These are phyloP conservation scores for Aspergillus transmontanensis DNA, from an alignment of 2,329 filamentous ascomycete genomes.

Conservation along the genomic window DNA sequence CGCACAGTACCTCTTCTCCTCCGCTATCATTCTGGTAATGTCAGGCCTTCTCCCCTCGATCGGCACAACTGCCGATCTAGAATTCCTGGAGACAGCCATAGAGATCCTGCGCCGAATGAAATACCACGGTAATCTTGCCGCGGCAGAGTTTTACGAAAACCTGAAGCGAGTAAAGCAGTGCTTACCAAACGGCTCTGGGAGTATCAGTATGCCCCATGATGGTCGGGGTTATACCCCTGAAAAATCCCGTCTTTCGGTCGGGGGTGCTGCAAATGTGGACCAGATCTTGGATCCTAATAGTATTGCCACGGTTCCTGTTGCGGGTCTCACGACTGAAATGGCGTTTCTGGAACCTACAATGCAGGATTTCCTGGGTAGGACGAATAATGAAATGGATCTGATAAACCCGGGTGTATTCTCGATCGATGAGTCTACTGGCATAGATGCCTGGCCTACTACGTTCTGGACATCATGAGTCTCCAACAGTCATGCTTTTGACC, in stretches of 20 bases:
- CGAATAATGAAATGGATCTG: constrained; percentile 22
- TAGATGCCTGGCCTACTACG: constrained; percentile 9
- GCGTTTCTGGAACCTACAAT: constrained; percentile 28
- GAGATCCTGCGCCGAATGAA: constrained; percentile 31
- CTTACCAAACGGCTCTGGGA: not conserved
- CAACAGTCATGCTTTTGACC: not conserved
- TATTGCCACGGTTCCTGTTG: constrained; percentile 10
- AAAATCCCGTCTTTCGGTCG: not conserved
- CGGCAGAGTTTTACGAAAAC: constrained; percentile 32
- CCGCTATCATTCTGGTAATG: constrained; percentile 34
- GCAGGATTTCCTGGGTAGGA: constrained; percentile 27
- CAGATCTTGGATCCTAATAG: not conserved
- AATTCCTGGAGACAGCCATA: constrained; percentile 26
- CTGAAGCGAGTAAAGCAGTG: constrained; percentile 21
- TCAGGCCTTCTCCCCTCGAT: constrained; percentile 26
- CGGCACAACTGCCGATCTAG: constrained; percentile 24
- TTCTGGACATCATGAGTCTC: constrained; percentile 14
- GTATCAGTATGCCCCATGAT: constrained; percentile 13
- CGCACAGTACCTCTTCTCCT: constrained; percentile 38
- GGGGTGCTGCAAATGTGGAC: not conserved
- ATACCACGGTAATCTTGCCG: constrained; percentile 33
- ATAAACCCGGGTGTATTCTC: constrained; percentile 11
- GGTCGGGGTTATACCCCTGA: not conserved
- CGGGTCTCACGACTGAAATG: constrained; percentile 27
- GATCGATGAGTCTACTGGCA: constrained; percentile 6